These are phyloP conservation scores for Orbilia javanica DNA, from an alignment of 2,329 filamentous ascomycete genomes.

Conservation along the genomic window DNA sequence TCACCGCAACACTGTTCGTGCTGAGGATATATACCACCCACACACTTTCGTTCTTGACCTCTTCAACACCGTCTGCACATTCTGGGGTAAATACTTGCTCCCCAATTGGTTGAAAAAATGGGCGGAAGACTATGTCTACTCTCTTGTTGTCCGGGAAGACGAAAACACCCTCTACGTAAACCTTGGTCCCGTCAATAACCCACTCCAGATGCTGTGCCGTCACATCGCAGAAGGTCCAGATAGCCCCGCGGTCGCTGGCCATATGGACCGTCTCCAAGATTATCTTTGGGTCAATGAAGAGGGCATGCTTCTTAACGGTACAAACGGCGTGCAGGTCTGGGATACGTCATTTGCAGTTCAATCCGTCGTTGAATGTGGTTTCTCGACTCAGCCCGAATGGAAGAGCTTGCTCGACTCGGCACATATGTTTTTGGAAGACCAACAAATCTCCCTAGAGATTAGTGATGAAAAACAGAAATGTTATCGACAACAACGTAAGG, in stretches of 20 bases:
- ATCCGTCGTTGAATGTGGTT: slow-evolving; percentile 80
- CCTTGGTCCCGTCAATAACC: slow-evolving; percentile 87
- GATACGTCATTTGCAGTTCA: slow-evolving; percentile 93
- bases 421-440: slow-evolving; percentile 85
- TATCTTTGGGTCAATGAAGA: slow-evolving; percentile 92
- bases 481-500: slow-evolving; percentile 91
- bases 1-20: slow-evolving; percentile 84
- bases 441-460: slow-evolving; percentile 87
- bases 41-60: slow-evolving; percentile 86
- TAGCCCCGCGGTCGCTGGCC: slow-evolving; percentile 77
- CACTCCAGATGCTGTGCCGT: slow-evolving; percentile 89
- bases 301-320: slow-evolving; percentile 94
- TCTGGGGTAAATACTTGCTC: slow-evolving; percentile 85
- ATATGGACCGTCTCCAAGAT: slow-evolving; percentile 84
- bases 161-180: slow-evolving; percentile 89
- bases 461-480: slow-evolving; percentile 79
- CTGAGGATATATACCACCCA: slow-evolving; percentile 89
- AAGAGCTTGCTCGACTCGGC: slow-evolving; percentile 85
- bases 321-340: slow-evolving; percentile 98
- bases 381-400: slow-evolving; percentile 82
- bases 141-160: slow-evolving; percentile 90
- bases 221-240: slow-evolving; percentile 87
- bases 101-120: slow-evolving; percentile 74
- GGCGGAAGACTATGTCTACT: slow-evolving; percentile 84
- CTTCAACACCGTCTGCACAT: slow-evolving; percentile 80